Percentiles rank a stretch among this genome's conserved stretches.
Evolutionary conservation across 345 rosid genomes (phyloP).

Genomic region (Pugionium cornutum): DNA sequence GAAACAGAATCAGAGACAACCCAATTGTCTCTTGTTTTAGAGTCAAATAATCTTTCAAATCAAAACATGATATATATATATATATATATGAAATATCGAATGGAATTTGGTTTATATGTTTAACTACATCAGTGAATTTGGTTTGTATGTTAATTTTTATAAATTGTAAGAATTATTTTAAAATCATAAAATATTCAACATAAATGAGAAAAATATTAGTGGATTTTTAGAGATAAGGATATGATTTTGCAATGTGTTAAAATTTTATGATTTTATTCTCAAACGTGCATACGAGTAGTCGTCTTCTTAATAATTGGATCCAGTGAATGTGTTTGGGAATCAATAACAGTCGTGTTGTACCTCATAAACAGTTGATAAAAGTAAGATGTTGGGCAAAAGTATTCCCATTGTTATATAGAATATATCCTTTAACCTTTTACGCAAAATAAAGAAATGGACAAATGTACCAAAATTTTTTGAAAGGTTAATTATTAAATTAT

Average conservation of each 20-base stretch:
- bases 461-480: conserved; percentile 6
- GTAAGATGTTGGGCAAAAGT: conserved; percentile 34
- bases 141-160: too few species aligned
- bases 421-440: conserved; percentile 40
- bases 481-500: conserved; percentile 26
- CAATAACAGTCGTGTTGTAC: conserved; percentile 39
- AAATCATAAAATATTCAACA: too few species aligned
- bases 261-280: not conserved
- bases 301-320: conserved; percentile 22
- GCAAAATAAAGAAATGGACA: conserved; percentile 28
- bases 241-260: not conserved
- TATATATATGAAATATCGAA: not conserved
- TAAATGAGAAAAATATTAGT: not conserved
- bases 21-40: not conserved
- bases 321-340: conserved; percentile 41
- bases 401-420: conserved; percentile 37
- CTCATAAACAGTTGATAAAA: conserved; percentile 36
- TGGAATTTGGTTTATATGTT: conserved; percentile 6
- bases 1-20: too few species aligned
- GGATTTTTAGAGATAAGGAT: not conserved
- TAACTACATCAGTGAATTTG: not conserved
- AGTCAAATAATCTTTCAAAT: conserved; percentile 18
- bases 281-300: not conserved
- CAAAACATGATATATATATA: not conserved
- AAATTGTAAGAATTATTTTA: too few species aligned